Base-by-base conservation (phyloP, 371 early-diverging fungal species). In the Mortierella polycephala region DNA sequence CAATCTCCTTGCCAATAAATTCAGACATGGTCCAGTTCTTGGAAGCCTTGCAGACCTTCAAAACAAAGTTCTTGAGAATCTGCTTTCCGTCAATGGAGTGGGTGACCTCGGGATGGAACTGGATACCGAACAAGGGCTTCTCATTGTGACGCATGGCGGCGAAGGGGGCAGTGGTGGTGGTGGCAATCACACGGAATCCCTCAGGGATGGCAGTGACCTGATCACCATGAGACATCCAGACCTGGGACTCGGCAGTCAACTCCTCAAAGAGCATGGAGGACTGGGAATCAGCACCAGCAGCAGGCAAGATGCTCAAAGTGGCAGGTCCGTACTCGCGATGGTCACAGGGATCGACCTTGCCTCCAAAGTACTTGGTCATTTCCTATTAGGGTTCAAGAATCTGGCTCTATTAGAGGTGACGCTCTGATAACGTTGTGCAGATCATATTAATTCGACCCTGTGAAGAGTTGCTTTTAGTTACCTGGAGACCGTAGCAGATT, bases 211-310 rank as follows among this genome's bases (percentile, higher is more conserved):
- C 83, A 68, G 92, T 86, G 46, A 98, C 87, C 83, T 96, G 96
- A 87, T 98, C 98, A 71, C 98, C 97, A 83, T 98, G 99, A 82
- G 93, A 92, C 99, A 98, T 98, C 99, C 99, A 98, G 68, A 96
- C 96, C 87, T 91, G 71, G 44, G 88, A 71, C 63, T 74, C 74
- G 41, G 41, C 85, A 41, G 82, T 85, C 44, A 98, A 73, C 51
- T 93, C 95, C 61, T 89, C 90, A 69, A 98, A 94, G 53, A 98
- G 88, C 79, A 85, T 68, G 13, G 77, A 71, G 14, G 77, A 71
- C 50, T 71, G 71, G 20, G 62, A 16, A 64, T 77, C 77, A 30
- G 60, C 65, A n/a, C n/a, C 62, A 37, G 40, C 77, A 44, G 77
- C 77, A 46, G 77, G 72, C 56, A 83, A 70, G 61, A 96, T 85